Evolutionary conservation across 148 eudicot genomes (phyloP).

Genomic region (Fagopyrum esculentum): DNA sequence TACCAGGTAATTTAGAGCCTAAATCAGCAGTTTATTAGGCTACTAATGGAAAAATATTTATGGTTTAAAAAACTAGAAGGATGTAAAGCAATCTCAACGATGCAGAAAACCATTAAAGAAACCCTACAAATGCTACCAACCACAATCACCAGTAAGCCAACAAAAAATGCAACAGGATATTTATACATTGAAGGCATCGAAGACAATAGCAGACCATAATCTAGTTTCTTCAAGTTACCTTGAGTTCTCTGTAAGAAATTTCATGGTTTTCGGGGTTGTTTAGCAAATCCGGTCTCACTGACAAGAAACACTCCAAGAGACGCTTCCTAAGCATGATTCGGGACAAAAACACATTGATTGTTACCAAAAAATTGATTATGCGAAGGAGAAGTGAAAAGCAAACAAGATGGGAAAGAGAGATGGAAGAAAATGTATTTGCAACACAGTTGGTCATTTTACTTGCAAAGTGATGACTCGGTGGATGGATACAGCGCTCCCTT

Average conservation of each 20-base stretch:
- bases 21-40: too few relatives aligned
- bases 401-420: background rate
- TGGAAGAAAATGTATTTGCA: background rate
- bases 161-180: background rate
- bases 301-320: slow-evolving; percentile 63
- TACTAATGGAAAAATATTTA: too few relatives aligned
- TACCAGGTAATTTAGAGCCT: too few relatives aligned
- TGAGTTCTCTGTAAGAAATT: slow-evolving; percentile 52
- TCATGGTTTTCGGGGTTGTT: slow-evolving; percentile 15
- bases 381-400: background rate
- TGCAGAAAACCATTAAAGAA: too few relatives aligned
- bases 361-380: background rate
- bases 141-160: background rate
- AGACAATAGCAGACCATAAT: background rate
- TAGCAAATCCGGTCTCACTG: slow-evolving; percentile 28
- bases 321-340: slow-evolving; percentile 49
- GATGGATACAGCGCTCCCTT: slow-evolving; percentile 79
- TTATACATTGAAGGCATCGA: background rate
- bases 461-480: slow-evolving; percentile 85
- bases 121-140: background rate
- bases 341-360: background rate
- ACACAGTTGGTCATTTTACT: slow-evolving; percentile 30
- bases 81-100: too few relatives aligned
- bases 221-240: slow-evolving; percentile 35
- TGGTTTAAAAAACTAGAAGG: too few relatives aligned